Base-by-base conservation (phyloP, 2,329 filamentous ascomycete genomes). In the Claviceps sp. region DNA sequence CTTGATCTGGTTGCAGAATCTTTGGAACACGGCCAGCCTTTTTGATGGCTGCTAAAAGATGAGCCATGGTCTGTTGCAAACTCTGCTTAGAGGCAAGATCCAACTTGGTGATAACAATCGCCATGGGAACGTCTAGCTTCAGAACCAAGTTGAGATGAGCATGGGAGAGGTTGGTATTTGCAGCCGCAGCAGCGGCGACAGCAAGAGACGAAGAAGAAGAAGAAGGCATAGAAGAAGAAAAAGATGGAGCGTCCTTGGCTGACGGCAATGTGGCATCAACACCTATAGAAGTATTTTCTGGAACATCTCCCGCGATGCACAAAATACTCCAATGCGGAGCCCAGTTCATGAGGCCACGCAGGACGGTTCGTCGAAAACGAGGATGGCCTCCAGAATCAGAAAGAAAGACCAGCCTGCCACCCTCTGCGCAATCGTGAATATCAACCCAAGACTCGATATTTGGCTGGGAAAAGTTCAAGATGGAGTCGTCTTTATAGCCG, bases 391-490 rank as follows among this genome's bases (percentile, higher is more conserved):
- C 91, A 46, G 91, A 94, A 67, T 98, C 93, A 0, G 89, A 88
- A 6, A 97, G 73, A 58, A 96, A 90, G 5, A 93, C 88, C 3
- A 98, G 70, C 20, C 90, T 82, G 2, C 84, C 87, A 54, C 76
- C 70, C 55, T 84, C 80, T 0, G 88, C 81, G 48, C 82, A 79
- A 40, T 86, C 84, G 65, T 98, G 93, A 50, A 97, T 93, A 63
- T 96, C 91, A 50, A 87, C 83, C 93, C 93, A 98, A 0, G 89
- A 90, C 54, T 88, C 86, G 47, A 96, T 84, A 62, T 95, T 88
- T 14, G 83, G 84, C 54, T 85, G 84, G 3, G 86, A 84, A 64
- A 94, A 97, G 64, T 95, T 97, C 61, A 95, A 74, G 41, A 93
- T 75, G 9, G 63, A 62, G 26, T 62, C 62, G 4, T 73, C 70